Base-by-base conservation (phyloP, 2,329 filamentous ascomycete genomes). In the Paracorniculantispora psalliotae region DNA sequence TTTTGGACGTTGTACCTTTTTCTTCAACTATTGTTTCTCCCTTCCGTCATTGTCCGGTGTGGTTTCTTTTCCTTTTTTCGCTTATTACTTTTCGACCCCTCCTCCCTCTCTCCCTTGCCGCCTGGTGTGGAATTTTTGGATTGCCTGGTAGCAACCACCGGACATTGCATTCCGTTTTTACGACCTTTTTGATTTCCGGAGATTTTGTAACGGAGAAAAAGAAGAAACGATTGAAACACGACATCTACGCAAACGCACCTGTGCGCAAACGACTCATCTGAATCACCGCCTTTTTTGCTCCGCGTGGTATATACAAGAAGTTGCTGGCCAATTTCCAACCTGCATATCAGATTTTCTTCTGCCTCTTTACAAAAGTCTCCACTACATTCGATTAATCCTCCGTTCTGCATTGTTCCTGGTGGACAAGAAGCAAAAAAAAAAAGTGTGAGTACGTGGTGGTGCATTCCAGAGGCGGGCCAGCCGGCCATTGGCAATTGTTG, bases 391-490 rank as follows among this genome's bases (percentile, higher is more conserved):
- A n/a, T n/a, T n/a, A n/a, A n/a, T n/a, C n/a, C n/a, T n/a, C n/a
- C n/a, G n/a, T n/a, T 51, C 21, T 39, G 48, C 48, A 54, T 54
- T 54, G 51, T 54, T 44, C 37, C 30, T 39, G 49, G 47, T 28
- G n/a, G n/a, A 43, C n/a, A 43, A 43, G 39, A 47, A 28, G 5
- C 13, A 50, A 8, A 12, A 39, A 35, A 15, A 26, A 41, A 54
- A n/a, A 17, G 21, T 43, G 51, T 54, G 51, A 43, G 51, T 54
- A n/a, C n/a, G n/a, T n/a, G n/a, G n/a, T n/a, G n/a, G n/a, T n/a
- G n/a, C n/a, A n/a, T n/a, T n/a, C n/a, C n/a, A n/a, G n/a, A n/a
- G n/a, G n/a, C n/a, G n/a, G n/a, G n/a, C n/a, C n/a, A n/a, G n/a
- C n/a, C n/a, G n/a, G n/a, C n/a, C n/a, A n/a, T n/a, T n/a, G n/a